Percentiles rank a stretch among this genome's conserved stretches.
These are phyloP conservation scores for Chlorella sp. DNA, from an alignment of 139 green algal species.

Conservation along the genomic window DNA sequence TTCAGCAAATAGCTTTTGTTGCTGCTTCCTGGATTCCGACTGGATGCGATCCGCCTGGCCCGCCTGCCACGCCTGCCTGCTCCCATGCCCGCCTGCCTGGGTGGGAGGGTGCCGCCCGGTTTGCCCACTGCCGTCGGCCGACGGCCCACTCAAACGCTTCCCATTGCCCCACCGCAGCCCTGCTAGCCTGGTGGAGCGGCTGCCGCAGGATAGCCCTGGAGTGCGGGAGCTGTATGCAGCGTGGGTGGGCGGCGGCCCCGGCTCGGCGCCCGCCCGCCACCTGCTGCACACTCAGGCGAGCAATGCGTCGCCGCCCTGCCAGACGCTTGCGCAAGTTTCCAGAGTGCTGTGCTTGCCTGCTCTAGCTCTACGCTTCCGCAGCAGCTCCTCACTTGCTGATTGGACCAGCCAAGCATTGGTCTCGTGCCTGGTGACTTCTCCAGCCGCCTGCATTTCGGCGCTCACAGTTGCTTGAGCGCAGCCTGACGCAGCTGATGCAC, in stretches of 20 bases:
- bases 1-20: too few species aligned
- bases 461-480: too few species aligned
- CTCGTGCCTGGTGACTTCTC: too few species aligned
- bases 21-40: too few species aligned
- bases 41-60: background rate
- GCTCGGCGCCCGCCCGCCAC: conserved; percentile 32
- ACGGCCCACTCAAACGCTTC: background rate
- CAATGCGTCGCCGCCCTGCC: too few species aligned
- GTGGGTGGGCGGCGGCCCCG: conserved; percentile 31
- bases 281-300: conserved; percentile 84
- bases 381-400: too few species aligned
- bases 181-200: background rate
- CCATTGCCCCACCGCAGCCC: background rate
- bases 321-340: too few species aligned
- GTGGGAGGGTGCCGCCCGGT: background rate
- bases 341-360: too few species aligned
- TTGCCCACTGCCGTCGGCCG: background rate
- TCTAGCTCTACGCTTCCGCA: too few species aligned
- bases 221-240: conserved; percentile 60
- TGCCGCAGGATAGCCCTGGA: background rate
- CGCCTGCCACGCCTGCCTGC: background rate
- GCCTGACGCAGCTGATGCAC: too few species aligned
- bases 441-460: too few species aligned
- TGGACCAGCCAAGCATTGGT: too few species aligned
- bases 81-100: background rate